These are phyloP conservation scores for Solanum medicagineum DNA, from an alignment of 257 asterid species.

Conservation along the genomic window DNA sequence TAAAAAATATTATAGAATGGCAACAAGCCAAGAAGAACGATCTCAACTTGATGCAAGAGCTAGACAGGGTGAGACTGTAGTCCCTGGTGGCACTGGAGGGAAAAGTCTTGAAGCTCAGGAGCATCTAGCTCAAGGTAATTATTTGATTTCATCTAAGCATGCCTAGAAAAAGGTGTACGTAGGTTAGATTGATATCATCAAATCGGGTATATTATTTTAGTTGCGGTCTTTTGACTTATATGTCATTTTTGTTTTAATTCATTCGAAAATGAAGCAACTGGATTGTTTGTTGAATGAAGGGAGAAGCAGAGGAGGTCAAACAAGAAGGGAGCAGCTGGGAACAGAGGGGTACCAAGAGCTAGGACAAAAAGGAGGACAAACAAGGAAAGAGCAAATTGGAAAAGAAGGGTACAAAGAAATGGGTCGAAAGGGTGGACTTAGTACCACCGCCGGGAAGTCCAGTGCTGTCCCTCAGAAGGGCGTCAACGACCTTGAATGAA, in stretches of 20 bases:
- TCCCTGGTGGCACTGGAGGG: constrained; percentile 87
- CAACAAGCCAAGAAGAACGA: constrained; percentile 34
- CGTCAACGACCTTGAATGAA: constrained; percentile 25
- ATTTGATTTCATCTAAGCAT: too few species aligned
- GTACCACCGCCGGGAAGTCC: constrained; percentile 35
- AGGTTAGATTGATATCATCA: too few species aligned
- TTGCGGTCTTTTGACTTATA: too few species aligned
- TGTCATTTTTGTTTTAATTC: too few species aligned
- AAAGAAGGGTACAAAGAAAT: constrained; percentile 48
- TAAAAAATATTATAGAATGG: constrained; percentile 9
- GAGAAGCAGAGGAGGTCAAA: constrained; percentile 69
- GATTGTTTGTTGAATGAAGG: constrained; percentile 9
- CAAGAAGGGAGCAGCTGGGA: constrained; percentile 55
- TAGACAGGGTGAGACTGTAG: constrained; percentile 52
- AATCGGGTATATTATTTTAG: too few species aligned
- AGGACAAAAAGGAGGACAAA: constrained; percentile 59
- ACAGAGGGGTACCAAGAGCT: constrained; percentile 60
- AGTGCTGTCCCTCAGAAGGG: constrained; percentile 8
- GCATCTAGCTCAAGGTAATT: constrained; percentile 50
- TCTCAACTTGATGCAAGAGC: constrained; percentile 58
- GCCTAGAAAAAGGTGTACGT: too few species aligned
- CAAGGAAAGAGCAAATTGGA: constrained; percentile 49
- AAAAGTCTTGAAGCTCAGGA: constrained; percentile 75
- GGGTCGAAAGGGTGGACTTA: constrained; percentile 56
- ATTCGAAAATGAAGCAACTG: too few species aligned